These are phyloP conservation scores for Dalbergia cochinchinensis DNA, from an alignment of 306 rosid genomes.

Conservation along the genomic window DNA sequence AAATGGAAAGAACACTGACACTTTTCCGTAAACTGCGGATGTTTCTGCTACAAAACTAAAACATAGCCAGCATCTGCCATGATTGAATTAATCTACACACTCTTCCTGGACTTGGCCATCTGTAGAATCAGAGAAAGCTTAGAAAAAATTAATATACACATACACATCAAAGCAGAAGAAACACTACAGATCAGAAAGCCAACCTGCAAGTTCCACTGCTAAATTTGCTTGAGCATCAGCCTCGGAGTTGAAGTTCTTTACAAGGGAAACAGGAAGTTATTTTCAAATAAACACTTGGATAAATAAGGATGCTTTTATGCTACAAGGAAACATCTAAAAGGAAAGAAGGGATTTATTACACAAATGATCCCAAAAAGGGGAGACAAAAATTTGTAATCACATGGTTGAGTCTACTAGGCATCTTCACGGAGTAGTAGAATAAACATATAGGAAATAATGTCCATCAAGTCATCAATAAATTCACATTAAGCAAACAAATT, in stretches of 20 bases:
- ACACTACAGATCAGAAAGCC: constrained; percentile 36
- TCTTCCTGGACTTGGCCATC: constrained; percentile 84
- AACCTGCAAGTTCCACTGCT: constrained; percentile 79
- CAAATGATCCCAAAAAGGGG: constrained; percentile 1
- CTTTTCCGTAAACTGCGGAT: constrained; percentile 16
- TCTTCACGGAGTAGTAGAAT: neutral
- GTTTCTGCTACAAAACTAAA: constrained; percentile 18
- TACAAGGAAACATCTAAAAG: constrained; percentile 10
- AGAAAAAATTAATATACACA: constrained; percentile 16
- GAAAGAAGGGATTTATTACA: constrained; percentile 1
- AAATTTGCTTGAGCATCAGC: constrained; percentile 95
- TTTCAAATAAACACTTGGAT: constrained; percentile 4
- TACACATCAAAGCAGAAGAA: constrained; percentile 11
- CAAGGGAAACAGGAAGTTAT: constrained; percentile 44
- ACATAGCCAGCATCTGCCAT: constrained; percentile 35
- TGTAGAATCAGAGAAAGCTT: constrained; percentile 51
- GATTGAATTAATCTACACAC: constrained; percentile 42
- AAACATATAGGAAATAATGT: constrained; percentile 32
- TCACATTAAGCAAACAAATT: neutral
- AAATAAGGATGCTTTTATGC: constrained; percentile 17
- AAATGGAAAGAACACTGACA: constrained; percentile 35
- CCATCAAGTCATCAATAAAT: constrained; percentile 25
- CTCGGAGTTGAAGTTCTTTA: constrained; percentile 74
- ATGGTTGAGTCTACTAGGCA: constrained; percentile 3
- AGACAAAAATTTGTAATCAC: neutral